A percentile compares a stretch with the other conserved stretches of the same genome.
These are phyloP conservation scores for Phytopythium aichiense DNA, from an alignment of 352 stramenopile genomes.

Conservation along the genomic window DNA sequence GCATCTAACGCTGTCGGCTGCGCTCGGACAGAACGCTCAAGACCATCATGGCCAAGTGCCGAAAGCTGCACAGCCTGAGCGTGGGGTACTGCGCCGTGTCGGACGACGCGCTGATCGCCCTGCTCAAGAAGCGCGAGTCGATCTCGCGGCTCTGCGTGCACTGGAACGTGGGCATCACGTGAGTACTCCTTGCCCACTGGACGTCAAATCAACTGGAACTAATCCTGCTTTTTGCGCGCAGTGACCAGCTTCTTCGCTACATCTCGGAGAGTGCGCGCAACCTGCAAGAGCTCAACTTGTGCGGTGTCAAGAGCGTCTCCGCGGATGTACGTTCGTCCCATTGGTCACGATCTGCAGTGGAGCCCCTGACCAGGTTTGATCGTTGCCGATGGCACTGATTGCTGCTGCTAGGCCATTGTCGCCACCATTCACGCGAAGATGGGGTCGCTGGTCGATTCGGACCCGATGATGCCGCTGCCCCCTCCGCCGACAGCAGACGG, in stretches of 20 bases:
- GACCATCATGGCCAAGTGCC: slow-evolving; percentile 86
- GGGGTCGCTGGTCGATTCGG: slow-evolving; percentile 25
- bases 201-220: too few species aligned
- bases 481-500: slow-evolving; percentile 13
- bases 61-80: slow-evolving; percentile 83
- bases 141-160: slow-evolving; percentile 77
- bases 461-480: slow-evolving; percentile 15
- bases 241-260: slow-evolving; percentile 77
- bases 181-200: slow-evolving; percentile 11
- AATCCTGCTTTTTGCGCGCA: slow-evolving; percentile 10
- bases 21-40: slow-evolving; percentile 64
- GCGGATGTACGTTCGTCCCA: slow-evolving; percentile 45
- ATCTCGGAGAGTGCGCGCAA: slow-evolving; percentile 69
- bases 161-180: slow-evolving; percentile 88
- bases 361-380: not conserved
- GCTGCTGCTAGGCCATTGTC: slow-evolving; percentile 42
- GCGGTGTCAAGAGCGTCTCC: slow-evolving; percentile 82
- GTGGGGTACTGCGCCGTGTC: slow-evolving; percentile 85
- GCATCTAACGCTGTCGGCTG: not conserved
- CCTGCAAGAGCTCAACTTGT: slow-evolving; percentile 85
- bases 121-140: slow-evolving; percentile 81
- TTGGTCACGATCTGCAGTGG: not conserved
- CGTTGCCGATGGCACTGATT: not conserved
- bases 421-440: slow-evolving; percentile 79
- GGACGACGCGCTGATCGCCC: slow-evolving; percentile 79